These are phyloP conservation scores for Magnaporthales sp. DNA, from an alignment of 2,329 filamentous ascomycete species.

Conservation along the genomic window DNA sequence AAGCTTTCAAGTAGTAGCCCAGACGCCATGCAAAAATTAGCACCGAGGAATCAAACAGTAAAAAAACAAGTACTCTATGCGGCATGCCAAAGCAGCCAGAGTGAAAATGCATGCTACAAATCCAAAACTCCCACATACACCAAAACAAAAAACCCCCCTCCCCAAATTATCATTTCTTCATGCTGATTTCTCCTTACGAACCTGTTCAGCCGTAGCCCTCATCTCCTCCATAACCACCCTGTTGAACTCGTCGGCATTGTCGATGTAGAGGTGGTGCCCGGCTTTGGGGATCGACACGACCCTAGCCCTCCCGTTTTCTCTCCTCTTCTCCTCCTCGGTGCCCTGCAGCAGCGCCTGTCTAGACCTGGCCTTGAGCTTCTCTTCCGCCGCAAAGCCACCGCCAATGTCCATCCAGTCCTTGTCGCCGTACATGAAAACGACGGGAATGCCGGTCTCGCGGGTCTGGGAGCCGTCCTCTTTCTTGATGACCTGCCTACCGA, in stretches of 20 bases:
- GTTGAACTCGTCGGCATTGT: conserved; percentile 52
- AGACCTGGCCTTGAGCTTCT: conserved; percentile 66
- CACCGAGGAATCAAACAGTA: background rate
- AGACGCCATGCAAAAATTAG: background rate
- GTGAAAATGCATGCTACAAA: background rate
- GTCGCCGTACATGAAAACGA: conserved; percentile 94
- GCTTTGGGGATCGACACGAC: conserved; percentile 65
- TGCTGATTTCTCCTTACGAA: conserved; percentile 10
- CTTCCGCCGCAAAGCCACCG: conserved; percentile 71
- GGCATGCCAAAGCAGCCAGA: background rate
- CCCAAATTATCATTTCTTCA: background rate
- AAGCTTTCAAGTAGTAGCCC: background rate
- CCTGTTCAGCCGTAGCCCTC: conserved; percentile 33
- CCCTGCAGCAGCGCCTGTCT: conserved; percentile 50
- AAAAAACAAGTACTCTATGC: background rate
- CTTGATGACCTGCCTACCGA: conserved; percentile 62
- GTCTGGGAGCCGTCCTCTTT: conserved; percentile 20
- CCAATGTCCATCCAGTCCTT: conserved; percentile 98
- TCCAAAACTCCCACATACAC: background rate
- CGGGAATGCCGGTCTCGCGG: conserved; percentile 60
- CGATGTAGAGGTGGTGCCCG: conserved; percentile 51
- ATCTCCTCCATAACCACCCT: conserved; percentile 42
- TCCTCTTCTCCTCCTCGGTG: conserved; percentile 56
- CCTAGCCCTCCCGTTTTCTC: conserved; percentile 73
- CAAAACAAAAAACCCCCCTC: background rate